These are phyloP conservation scores for Toxicodendron radicans DNA, from an alignment of 345 rosid genomes.

Conservation along the genomic window DNA sequence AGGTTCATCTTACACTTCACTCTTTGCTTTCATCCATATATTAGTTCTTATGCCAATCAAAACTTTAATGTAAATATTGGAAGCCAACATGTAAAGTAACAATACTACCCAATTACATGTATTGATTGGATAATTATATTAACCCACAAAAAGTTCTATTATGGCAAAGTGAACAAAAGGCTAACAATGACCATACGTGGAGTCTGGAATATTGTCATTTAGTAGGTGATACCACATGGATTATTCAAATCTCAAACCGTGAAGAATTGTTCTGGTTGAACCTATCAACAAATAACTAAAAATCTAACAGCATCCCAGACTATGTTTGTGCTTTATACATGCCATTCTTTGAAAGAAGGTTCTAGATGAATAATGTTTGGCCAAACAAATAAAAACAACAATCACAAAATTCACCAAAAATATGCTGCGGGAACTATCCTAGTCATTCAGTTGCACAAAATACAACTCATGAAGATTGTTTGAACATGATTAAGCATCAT, in stretches of 20 bases:
- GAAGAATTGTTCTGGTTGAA: neutral
- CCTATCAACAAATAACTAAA: neutral
- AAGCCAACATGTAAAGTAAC: neutral
- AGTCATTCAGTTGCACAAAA: neutral
- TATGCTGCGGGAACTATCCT: neutral
- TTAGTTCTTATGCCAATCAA: neutral
- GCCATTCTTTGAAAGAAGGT: neutral
- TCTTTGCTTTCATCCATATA: neutral
- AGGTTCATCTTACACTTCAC: neutral
- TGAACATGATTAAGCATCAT: conserved; percentile 13
- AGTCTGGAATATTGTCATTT: neutral
- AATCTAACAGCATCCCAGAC: neutral
- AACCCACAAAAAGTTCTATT: neutral
- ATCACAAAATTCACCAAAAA: neutral
- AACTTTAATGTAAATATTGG: neutral
- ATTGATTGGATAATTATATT: neutral
- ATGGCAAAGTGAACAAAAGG: neutral
- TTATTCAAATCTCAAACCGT: neutral
- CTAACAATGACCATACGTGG: neutral
- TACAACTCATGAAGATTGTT: neutral
- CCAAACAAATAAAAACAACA: neutral
- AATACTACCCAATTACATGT: neutral
- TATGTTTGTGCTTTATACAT: neutral
- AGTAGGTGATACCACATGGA: neutral
- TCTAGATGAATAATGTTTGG: neutral